phyloP scores from a whole-genome alignment of 2,329 filamentous ascomycete species.

The Penicillium expansum region DNA sequence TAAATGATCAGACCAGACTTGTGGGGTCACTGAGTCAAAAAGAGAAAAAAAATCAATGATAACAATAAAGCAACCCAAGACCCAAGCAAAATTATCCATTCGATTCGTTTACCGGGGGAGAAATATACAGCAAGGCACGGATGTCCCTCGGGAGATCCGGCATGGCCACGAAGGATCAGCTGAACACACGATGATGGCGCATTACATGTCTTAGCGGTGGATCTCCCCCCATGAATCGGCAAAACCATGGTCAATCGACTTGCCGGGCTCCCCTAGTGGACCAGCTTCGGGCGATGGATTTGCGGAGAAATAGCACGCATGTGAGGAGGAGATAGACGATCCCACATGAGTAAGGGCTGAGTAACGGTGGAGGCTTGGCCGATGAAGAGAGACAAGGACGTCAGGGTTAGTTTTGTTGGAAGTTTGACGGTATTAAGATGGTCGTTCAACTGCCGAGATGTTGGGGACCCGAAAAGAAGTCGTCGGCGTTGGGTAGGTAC shows the following conservation, averaged over 20 bases:
- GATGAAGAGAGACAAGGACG: not conserved
- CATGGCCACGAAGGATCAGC: slow-evolving; percentile 7
- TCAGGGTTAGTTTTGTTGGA: not conserved
- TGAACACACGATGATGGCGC: not conserved
- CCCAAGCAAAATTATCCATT: not conserved
- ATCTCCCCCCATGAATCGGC: slow-evolving; percentile 19
- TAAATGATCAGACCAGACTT: not conserved
- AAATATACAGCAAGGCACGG: not conserved
- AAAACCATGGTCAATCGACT: slow-evolving; percentile 19
- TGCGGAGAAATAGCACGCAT: not conserved
- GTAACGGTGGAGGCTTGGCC: slow-evolving; percentile 23
- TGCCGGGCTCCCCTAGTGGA: slow-evolving; percentile 24
- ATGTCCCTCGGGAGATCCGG: not conserved
- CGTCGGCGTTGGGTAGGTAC: no score
- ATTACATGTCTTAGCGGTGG: not conserved
- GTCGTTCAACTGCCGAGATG: slow-evolving; percentile 13
- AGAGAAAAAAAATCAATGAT: no score
- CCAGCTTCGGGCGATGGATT: not conserved
- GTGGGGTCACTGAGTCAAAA: not conserved
- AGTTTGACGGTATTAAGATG: slow-evolving; percentile 1
- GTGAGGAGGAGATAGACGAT: slow-evolving; percentile 1
- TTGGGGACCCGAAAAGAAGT: no score
- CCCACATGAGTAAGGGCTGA: slow-evolving; percentile 37
- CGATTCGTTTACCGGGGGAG: not conserved
- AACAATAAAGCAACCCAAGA: not conserved